phyloP scores from a whole-genome alignment of 108 stramenopile species.

The Stephanodiscus triporus region DNA sequence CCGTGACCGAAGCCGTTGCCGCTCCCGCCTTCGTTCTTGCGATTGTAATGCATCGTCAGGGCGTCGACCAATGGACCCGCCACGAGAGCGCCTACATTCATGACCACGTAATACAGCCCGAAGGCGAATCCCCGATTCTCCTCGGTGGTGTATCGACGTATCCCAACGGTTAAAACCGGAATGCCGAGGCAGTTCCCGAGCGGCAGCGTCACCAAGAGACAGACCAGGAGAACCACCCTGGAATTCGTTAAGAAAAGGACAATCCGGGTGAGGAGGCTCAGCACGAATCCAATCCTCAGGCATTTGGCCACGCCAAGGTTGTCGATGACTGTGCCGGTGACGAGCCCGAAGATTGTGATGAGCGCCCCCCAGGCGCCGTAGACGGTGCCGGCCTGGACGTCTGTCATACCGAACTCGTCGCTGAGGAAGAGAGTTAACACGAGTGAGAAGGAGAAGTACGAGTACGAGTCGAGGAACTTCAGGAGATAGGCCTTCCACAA shows the following conservation, averaged over 20 bases:
- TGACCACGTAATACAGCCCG: slow-evolving; percentile 82
- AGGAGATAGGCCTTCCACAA: slow-evolving; percentile 62
- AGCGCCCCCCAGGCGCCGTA: slow-evolving; percentile 75
- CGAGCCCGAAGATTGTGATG: slow-evolving; percentile 66
- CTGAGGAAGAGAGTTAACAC: slow-evolving; percentile 66
- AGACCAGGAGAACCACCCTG: slow-evolving; percentile 36
- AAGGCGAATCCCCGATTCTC: slow-evolving; percentile 82
- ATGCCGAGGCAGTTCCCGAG: slow-evolving; percentile 73
- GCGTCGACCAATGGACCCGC: slow-evolving; percentile 75
- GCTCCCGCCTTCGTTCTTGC: slow-evolving; percentile 1
- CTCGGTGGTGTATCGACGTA: slow-evolving; percentile 66
- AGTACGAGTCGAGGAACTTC: slow-evolving; percentile 73
- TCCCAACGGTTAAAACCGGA: slow-evolving; percentile 68
- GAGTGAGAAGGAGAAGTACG: slow-evolving; percentile 68
- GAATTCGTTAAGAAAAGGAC: slow-evolving; percentile 55
- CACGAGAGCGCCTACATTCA: slow-evolving; percentile 84
- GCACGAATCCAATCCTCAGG: slow-evolving; percentile 54
- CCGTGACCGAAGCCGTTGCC: background rate
- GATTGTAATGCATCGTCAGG: slow-evolving; percentile 54
- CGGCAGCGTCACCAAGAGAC: slow-evolving; percentile 51
- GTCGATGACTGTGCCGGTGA: slow-evolving; percentile 66
- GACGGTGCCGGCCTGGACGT: slow-evolving; percentile 64
- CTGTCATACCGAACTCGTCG: slow-evolving; percentile 59
- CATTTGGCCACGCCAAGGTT: slow-evolving; percentile 66
- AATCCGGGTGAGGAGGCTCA: slow-evolving; percentile 49